Base-by-base conservation (phyloP, 345 rosid genomes). In the Rhizophora apiculata region DNA sequence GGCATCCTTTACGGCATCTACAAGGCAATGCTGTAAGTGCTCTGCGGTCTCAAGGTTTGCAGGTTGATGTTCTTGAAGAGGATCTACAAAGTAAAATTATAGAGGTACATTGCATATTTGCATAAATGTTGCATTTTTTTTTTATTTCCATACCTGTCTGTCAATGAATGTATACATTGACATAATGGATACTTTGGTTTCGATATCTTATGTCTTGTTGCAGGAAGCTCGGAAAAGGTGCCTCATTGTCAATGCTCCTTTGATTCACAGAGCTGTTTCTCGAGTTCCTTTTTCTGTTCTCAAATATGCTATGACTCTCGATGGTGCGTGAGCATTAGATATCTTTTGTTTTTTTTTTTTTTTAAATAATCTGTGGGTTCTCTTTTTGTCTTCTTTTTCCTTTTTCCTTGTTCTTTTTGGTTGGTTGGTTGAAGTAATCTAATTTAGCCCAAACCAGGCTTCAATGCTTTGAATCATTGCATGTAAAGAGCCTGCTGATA, bases 241-340 rank as follows among this genome's bases (percentile, higher is more conserved):
- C 76, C 87, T 86, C 64, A 87, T 88, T 68, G 97, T 89, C 78
- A 94, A 94, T 79, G 91, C 87, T 70, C 97, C 92, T 71, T 81
- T 91, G 83, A 87, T 94, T 72, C 82, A 88, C 63, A 88, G 88
- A 85, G 97, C 95, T 27, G 79, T 87, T 76, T 88, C 95, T 76
- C 86, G 79, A 6, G 89, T 92, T 78, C 97, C 97, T 22, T 95
- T 87, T 76, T 92, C 96, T 63, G 83, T 88, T 75, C 88, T 95
- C 52, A 95, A 95, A 88, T 95, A 92, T 80, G 99, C 99, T 21
- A 95, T 95, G 92, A 89, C 97, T 60, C 91, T 92, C 73, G 97
- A 95, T 74, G 99, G 97, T 94, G 77, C 79, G 97, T 94, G 77
- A 80, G 85, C 60, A 59, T 68, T 55, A 39, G 62, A 30, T 67